Percentiles rank a stretch among this genome's conserved stretches.
phyloP scores from a whole-genome alignment of 2,329 filamentous ascomycete species.

The Colletotrichum tropicicola region DNA sequence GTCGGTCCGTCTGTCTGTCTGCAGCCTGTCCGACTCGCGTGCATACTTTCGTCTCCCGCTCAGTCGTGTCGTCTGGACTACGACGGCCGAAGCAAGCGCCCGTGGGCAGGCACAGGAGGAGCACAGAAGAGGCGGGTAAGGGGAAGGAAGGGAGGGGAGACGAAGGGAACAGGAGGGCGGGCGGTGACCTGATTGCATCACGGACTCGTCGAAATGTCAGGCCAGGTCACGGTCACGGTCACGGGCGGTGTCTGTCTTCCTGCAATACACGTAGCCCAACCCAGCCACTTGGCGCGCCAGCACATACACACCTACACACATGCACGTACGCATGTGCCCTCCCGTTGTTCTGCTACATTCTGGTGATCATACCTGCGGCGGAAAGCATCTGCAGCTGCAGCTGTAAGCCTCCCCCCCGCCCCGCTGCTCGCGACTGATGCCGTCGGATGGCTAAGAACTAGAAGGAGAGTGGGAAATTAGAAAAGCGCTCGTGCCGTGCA shows the following conservation, averaged over 20 bases:
- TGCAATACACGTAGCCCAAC: background rate
- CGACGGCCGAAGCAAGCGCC: background rate
- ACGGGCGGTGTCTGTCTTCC: no score
- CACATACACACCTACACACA: no score
- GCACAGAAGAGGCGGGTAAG: background rate
- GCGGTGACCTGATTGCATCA: background rate
- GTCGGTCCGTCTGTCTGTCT: background rate
- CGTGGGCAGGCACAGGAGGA: background rate
- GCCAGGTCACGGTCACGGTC: background rate
- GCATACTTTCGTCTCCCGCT: background rate
- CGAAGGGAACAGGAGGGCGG: no score
- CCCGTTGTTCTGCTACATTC: background rate
- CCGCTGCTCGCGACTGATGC: no score
- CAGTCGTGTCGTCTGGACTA: constrained; percentile 1
- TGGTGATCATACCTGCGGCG: background rate
- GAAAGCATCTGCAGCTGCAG: no score
- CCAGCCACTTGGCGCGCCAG: background rate
- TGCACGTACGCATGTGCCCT: no score
- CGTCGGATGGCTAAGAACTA: no score
- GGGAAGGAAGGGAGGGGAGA: background rate
- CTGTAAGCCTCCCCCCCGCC: no score
- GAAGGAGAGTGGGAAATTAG: no score
- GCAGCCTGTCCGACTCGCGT: no score
- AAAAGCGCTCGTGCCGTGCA: no score
- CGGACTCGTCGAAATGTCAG: background rate